A percentile compares a stretch with the other conserved stretches of the same genome.
These are phyloP conservation scores for Phialemonium atrogriseum DNA, from an alignment of 2,329 filamentous ascomycete genomes.

Conservation along the genomic window DNA sequence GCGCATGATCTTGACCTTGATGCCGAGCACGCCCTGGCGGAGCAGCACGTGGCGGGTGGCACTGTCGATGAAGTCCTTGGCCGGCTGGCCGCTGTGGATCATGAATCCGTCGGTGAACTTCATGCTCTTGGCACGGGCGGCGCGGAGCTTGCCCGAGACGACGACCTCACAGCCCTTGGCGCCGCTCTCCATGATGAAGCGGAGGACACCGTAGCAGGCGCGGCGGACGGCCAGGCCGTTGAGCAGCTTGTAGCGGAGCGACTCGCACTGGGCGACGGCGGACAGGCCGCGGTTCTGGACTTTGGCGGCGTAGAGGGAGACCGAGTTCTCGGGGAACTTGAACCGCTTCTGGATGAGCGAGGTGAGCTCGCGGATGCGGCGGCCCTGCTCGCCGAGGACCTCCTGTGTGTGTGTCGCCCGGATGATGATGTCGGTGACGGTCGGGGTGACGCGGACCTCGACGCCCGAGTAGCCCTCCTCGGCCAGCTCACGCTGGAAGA, in stretches of 20 bases:
- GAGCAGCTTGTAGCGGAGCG: constrained; percentile 99
- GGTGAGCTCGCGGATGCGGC: constrained; percentile 99
- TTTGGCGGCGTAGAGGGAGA: constrained; percentile 99
- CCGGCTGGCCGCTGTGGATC: constrained; percentile 99
- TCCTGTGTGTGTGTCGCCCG: constrained; percentile 99
- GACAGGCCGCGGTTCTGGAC: constrained; percentile 99
- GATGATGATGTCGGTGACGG: constrained; percentile 99
- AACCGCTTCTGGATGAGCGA: constrained; percentile 99
- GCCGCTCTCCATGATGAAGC: constrained; percentile 99
- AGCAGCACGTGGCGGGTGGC: constrained; percentile 99
- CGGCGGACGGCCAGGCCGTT: constrained; percentile 98
- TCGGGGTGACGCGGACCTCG: constrained; percentile 98
- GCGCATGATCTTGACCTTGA: constrained; percentile 99
- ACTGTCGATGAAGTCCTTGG: constrained; percentile 98
- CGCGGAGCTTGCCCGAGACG: constrained; percentile 97
- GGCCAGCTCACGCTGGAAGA: constrained; percentile 99
- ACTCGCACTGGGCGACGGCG: constrained; percentile 99
- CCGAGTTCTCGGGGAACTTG: constrained; percentile 99
- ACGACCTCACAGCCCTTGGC: constrained; percentile 99
- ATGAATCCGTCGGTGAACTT: constrained; percentile 99
- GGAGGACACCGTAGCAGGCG: constrained; percentile 99
- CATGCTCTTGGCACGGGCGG: constrained; percentile 99
- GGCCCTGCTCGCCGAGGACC: constrained; percentile 98
- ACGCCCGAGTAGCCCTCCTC: constrained; percentile 99
- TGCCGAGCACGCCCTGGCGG: constrained; percentile 98